Evolutionary conservation across 306 rosid species (phyloP).

Genomic region (Quercus rubra): DNA sequence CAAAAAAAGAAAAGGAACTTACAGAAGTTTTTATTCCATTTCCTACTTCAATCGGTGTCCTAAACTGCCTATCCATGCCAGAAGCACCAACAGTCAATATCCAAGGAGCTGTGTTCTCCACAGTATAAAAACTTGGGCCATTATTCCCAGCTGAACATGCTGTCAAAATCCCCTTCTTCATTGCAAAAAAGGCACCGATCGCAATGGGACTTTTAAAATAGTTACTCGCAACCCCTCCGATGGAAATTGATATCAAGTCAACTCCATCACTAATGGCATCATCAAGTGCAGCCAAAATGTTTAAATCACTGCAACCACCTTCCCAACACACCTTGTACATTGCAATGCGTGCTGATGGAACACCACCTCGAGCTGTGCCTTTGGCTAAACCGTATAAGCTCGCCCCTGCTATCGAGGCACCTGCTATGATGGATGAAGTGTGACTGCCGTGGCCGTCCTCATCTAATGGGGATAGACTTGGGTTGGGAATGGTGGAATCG

Average conservation of each 20-base stretch:
- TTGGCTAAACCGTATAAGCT: conserved; percentile 57
- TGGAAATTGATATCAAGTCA: conserved; percentile 58
- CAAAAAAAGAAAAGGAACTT: not conserved
- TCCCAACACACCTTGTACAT: conserved; percentile 46
- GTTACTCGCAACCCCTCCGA: conserved; percentile 32
- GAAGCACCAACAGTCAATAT: conserved; percentile 34
- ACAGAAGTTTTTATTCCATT: conserved; percentile 18
- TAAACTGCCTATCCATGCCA: no score
- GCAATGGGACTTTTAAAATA: conserved; percentile 4
- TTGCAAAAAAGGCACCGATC: conserved; percentile 38
- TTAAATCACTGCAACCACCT: conserved; percentile 65
- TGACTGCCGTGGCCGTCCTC: conserved; percentile 57
- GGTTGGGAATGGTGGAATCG: no score
- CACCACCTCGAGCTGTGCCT: conserved; percentile 65
- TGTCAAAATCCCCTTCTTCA: conserved; percentile 54
- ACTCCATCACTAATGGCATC: conserved; percentile 85
- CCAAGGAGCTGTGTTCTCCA: conserved; percentile 71
- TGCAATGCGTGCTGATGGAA: no score
- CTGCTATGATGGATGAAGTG: conserved; percentile 28
- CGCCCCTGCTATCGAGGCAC: conserved; percentile 36
- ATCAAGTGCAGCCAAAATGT: conserved; percentile 63
- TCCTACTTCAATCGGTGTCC: no score
- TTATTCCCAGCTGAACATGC: conserved; percentile 62
- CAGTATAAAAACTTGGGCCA: conserved; percentile 40
- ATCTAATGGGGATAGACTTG: conserved; percentile 37